Evolutionary conservation across 2,329 filamentous ascomycete species (phyloP).

Genomic region (Tympanopsis confertula): DNA sequence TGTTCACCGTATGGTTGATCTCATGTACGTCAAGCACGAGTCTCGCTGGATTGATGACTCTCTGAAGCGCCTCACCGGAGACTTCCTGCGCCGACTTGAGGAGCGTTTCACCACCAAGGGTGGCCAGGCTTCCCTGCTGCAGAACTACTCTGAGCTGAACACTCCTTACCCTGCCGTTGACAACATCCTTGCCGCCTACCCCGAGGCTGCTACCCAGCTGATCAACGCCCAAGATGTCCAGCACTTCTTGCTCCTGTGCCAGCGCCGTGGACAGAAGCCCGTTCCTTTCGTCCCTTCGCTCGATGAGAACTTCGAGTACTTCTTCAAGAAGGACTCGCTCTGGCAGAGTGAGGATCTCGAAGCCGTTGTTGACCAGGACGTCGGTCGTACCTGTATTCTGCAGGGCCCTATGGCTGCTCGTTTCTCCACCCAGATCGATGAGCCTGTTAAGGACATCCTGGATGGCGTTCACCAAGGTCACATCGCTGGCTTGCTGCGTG

Average conservation of each 20-base stretch:
- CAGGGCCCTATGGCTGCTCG: slow-evolving; percentile 20
- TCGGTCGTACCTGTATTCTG: slow-evolving; percentile 17
- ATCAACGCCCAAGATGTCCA: slow-evolving; percentile 10
- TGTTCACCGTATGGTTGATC: slow-evolving; percentile 27
- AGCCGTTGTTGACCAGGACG: slow-evolving; percentile 19
- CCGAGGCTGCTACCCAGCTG: slow-evolving; percentile 6
- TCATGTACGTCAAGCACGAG: slow-evolving; percentile 31
- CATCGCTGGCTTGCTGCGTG: slow-evolving; percentile 2
- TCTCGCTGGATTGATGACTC: slow-evolving; percentile 27
- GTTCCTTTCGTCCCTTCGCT: slow-evolving; percentile 19
- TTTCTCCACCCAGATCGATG: slow-evolving; percentile 8
- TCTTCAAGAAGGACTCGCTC: slow-evolving; percentile 26
- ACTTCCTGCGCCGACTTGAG: slow-evolving; percentile 12
- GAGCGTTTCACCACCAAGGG: slow-evolving; percentile 6
- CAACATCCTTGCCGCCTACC: slow-evolving; percentile 3
- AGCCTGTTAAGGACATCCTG: slow-evolving; percentile 14
- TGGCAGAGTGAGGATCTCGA: slow-evolving; percentile 24
- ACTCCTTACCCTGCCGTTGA: slow-evolving; percentile 1
- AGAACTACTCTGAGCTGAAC: slow-evolving; percentile 2
- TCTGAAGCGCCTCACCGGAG: slow-evolving; percentile 8
- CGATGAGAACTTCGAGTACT: slow-evolving; percentile 21
- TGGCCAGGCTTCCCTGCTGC: slow-evolving; percentile 1
- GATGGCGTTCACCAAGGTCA: slow-evolving; percentile 8
- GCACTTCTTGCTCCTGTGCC: slow-evolving; percentile 17
- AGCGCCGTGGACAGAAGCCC: slow-evolving; percentile 16